phyloP scores from a whole-genome alignment of 2,329 filamentous ascomycete species.

The Orbilia ellipsospora region DNA sequence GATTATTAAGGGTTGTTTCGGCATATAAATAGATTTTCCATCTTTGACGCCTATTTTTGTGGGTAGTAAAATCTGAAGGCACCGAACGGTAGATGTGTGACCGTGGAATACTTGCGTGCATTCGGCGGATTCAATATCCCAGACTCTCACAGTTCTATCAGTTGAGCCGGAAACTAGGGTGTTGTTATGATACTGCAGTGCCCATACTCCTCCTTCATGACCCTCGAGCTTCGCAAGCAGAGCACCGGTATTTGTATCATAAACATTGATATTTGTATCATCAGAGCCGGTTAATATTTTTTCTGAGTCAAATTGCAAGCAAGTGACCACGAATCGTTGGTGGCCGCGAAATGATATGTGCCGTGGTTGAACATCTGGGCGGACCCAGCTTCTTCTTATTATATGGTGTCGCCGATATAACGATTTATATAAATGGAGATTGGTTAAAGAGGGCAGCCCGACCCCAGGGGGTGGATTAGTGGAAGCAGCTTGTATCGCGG shows the following conservation, averaged over 20 bases:
- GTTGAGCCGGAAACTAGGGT: conserved; percentile 95
- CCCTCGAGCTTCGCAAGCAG: conserved; percentile 85
- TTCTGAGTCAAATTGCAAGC: conserved; percentile 95
- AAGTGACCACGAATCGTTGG: conserved; percentile 95
- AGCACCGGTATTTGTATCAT: conserved; percentile 93
- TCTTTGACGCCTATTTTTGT: conserved; percentile 79
- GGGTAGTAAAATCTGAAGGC: conserved; percentile 92
- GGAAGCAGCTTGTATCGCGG: conserved; percentile 83
- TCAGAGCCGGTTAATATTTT: conserved; percentile 98
- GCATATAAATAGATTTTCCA: conserved; percentile 85
- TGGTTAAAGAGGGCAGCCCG: conserved; percentile 80
- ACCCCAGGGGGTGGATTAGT: conserved; percentile 65
- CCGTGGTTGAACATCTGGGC: conserved; percentile 79
- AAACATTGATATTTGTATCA: conserved; percentile 96
- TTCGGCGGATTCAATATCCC: conserved; percentile 93
- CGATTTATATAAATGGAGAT: conserved; percentile 94
- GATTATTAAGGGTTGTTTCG: conserved; percentile 93
- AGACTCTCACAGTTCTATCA: conserved; percentile 97
- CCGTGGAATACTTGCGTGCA: conserved; percentile 97
- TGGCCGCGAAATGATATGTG: conserved; percentile 98
- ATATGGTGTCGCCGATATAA: conserved; percentile 92
- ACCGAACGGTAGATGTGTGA: conserved; percentile 96
- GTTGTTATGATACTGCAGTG: conserved; percentile 94
- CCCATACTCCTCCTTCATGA: conserved; percentile 98
- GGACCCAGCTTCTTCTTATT: conserved; percentile 93